Evolutionary conservation across 2,329 filamentous ascomycete genomes (phyloP), one percentile per base, ranked within the genome.

Genomic region (Huntiella bhutanensis): DNA sequence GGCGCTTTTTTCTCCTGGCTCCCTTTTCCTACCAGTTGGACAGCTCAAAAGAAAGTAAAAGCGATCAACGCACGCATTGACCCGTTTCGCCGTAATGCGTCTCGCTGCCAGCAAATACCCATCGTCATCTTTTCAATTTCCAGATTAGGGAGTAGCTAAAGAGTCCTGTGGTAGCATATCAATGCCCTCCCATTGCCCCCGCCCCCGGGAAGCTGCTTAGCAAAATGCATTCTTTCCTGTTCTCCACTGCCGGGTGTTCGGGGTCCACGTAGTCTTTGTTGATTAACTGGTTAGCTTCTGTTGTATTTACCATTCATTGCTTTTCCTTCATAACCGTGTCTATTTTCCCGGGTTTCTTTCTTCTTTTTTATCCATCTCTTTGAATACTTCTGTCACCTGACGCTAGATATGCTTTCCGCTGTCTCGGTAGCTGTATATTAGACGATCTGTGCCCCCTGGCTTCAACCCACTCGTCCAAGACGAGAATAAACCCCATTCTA

Each of bases 271-370:
- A 28, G 6, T 28, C 22, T 28, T 28, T 28, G 22, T 28, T 28
- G 22, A 28, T 28, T 10, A 28, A 28, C 22, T 10, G 6, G 7
- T 10, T 28, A 28, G 32, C 28, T 43, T 34, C 17, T 46, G 22
- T 46, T 46, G 19, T 8, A 28, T 34, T 33, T 16, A 11, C 7
- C 22, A 7, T 46, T 40, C 48, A 49, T 49, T 49, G 35, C 46
- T 46, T 49, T 46, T 36, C 35, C 36, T 43, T 13, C 33, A 28
- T 17, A 32, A 13, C 6, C 8, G 11, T 43, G 34, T 42, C 28
- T 46, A 16, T 32, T 41, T 22, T 44, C 44, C 4, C 19, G 15
- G 32, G 6, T 41, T 40, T 36, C n/a, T 41, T 41, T 34, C 45
- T 45, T 46, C 22, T 42, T 43, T 40, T 33, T 42, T 49, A 37